Percentiles rank a stretch among this genome's conserved stretches.
Conservation (phyloP, 2,329 filamentous ascomycete genomes). For the Aureobasidium sp. region DNA sequence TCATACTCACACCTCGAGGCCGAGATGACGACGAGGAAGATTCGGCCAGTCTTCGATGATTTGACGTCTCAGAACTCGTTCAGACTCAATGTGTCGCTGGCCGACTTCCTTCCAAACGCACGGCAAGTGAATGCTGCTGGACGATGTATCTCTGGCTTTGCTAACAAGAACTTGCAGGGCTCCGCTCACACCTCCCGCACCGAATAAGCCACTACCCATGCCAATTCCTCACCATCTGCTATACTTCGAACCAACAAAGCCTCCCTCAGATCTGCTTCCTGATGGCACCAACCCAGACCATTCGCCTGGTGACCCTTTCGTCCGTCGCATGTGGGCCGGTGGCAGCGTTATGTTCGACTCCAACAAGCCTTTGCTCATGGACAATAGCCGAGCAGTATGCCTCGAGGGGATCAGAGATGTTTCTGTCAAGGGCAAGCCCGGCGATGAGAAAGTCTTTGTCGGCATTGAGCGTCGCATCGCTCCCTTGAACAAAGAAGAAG, state of each 20-base stretch:
- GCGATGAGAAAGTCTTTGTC: conserved; percentile 51
- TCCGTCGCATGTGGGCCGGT: conserved; percentile 80
- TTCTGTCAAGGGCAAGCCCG: conserved; percentile 40
- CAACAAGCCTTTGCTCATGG: conserved; percentile 22
- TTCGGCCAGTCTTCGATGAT: conserved; percentile 45
- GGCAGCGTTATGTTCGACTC: conserved; percentile 55
- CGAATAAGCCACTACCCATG: conserved; percentile 29
- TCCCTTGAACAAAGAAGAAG: conserved; percentile 19
- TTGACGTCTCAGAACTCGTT: conserved; percentile 54
- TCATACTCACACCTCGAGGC: conserved; percentile 31
- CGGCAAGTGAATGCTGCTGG: conserved; percentile 11
- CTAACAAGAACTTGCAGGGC: conserved; percentile 12
- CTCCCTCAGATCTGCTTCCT: conserved; percentile 53
- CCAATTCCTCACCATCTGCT: conserved; percentile 71
- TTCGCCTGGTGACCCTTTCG: conserved; percentile 62
- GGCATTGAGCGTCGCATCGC: conserved; percentile 47
- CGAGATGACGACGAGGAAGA: conserved; percentile 39
- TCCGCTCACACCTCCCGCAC: conserved; percentile 23
- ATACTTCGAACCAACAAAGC: conserved; percentile 70
- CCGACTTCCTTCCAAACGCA: conserved; percentile 41
- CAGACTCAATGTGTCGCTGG: conserved; percentile 56
- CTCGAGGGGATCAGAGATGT: conserved; percentile 41
- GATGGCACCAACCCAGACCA: conserved; percentile 83
- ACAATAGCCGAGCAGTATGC: conserved; percentile 33
- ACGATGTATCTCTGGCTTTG: background rate